These are phyloP conservation scores for Nicotiana paniculata DNA, from an alignment of 257 asterid species.

Conservation along the genomic window DNA sequence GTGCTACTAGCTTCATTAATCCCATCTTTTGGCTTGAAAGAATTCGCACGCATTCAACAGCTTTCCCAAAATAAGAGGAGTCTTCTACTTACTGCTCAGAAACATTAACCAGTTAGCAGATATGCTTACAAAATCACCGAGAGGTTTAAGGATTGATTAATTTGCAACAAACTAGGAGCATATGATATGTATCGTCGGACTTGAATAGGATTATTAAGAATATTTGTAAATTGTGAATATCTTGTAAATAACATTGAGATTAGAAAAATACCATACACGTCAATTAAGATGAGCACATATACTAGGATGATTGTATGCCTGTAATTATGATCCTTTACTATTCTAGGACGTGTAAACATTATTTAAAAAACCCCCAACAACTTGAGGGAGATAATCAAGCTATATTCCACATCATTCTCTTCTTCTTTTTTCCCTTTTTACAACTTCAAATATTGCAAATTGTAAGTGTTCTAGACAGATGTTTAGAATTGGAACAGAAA, in stretches of 20 bases:
- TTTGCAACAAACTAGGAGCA: background rate
- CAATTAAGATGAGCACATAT: background rate
- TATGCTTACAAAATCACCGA: background rate
- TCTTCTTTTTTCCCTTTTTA: background rate
- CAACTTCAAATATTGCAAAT: background rate
- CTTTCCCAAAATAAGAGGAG: conserved; percentile 11
- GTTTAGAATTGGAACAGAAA: background rate
- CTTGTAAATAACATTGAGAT: background rate
- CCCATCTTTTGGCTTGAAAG: background rate
- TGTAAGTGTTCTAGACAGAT: background rate
- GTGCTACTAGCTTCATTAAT: background rate
- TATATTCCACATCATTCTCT: background rate
- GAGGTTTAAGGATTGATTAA: background rate
- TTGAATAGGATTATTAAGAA: background rate
- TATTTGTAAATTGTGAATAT: background rate
- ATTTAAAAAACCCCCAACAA: background rate
- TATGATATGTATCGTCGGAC: background rate
- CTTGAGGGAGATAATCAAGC: background rate
- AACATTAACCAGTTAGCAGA: background rate
- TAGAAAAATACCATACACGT: background rate
- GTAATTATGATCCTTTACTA: background rate
- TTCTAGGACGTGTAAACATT: background rate
- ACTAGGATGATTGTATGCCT: background rate
- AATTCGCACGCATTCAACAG: background rate
- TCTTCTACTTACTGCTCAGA: background rate